Evolutionary conservation across 371 early-diverging fungal genomes (phyloP).

Genomic region (Apophysomyces elegans): DNA sequence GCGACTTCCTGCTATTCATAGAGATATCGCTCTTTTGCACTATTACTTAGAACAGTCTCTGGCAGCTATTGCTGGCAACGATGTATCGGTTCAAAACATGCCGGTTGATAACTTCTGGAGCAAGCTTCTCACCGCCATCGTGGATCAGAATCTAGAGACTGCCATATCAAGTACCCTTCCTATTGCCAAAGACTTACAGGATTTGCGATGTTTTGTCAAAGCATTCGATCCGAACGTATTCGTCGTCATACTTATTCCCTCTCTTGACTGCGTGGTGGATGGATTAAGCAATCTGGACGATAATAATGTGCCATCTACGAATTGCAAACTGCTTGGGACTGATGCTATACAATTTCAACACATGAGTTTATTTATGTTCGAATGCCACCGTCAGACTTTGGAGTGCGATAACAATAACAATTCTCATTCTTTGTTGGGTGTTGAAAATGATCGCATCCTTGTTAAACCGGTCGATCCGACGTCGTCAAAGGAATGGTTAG

Average conservation of each 20-base stretch:
- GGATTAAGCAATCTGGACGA: conserved; percentile 28
- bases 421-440: neutral
- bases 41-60: conserved; percentile 60
- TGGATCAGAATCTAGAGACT: conserved; percentile 22
- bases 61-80: conserved; percentile 51
- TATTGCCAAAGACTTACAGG: conserved; percentile 31
- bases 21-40: conserved; percentile 57
- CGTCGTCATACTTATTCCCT: conserved; percentile 64
- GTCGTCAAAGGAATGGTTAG: conserved; percentile 23
- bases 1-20: conserved; percentile 23
- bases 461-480: conserved; percentile 19
- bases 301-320: neutral
- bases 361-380: conserved; percentile 51
- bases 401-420: neutral
- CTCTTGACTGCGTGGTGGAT: conserved; percentile 49
- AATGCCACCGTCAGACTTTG: conserved; percentile 52
- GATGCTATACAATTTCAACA: conserved; percentile 12
- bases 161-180: conserved; percentile 30
- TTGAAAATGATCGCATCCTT: conserved; percentile 11
- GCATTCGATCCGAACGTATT: conserved; percentile 60
- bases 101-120: conserved; percentile 46
- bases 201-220: conserved; percentile 74
- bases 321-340: neutral
- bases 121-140: conserved; percentile 21
- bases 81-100: conserved; percentile 47